Evolutionary conservation across 768 basidiomycete species (phyloP).

Genomic region (Auriscalpium vulgare): DNA sequence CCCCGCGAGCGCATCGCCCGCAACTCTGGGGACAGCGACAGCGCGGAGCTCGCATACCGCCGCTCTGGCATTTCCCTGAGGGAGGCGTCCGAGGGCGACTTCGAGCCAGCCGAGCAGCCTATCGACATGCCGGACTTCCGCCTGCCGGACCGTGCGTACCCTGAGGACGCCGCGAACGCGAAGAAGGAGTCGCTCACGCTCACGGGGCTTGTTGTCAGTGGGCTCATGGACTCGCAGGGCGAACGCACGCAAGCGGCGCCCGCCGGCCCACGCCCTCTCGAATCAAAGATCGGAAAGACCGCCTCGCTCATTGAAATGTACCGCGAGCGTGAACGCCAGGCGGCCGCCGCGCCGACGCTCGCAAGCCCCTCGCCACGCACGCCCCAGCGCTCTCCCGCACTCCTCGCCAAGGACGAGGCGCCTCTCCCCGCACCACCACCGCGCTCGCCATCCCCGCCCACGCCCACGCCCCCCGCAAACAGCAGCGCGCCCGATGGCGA

Average conservation of each 20-base stretch:
- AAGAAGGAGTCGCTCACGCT: constrained; percentile 2
- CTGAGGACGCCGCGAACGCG: background rate
- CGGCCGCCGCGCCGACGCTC: constrained; percentile 17
- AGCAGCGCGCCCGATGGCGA: constrained; percentile 23
- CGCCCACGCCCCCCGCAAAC: constrained; percentile 13
- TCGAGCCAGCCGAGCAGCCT: background rate
- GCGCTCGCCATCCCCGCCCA: constrained; percentile 13
- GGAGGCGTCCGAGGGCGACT: background rate
- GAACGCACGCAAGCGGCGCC: background rate
- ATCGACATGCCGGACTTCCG: constrained; percentile 1
- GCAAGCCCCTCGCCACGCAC: constrained; percentile 19
- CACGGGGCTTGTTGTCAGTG: background rate
- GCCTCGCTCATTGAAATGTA: constrained; percentile 83
- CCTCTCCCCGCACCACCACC: constrained; percentile 13
- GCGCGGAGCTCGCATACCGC: background rate
- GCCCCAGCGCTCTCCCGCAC: constrained; percentile 8
- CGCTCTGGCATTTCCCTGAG: background rate
- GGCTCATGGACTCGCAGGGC: background rate
- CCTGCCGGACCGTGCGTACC: background rate
- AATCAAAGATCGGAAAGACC: constrained; percentile 45
- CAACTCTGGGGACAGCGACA: constrained; percentile 8
- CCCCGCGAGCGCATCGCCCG: constrained; percentile 6
- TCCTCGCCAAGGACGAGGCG: background rate
- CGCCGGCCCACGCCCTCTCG: constrained; percentile 3
- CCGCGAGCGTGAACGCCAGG: constrained; percentile 50